phyloP scores from a whole-genome alignment of 164 flowering plant genomes.

The Houttuynia cordata region DNA sequence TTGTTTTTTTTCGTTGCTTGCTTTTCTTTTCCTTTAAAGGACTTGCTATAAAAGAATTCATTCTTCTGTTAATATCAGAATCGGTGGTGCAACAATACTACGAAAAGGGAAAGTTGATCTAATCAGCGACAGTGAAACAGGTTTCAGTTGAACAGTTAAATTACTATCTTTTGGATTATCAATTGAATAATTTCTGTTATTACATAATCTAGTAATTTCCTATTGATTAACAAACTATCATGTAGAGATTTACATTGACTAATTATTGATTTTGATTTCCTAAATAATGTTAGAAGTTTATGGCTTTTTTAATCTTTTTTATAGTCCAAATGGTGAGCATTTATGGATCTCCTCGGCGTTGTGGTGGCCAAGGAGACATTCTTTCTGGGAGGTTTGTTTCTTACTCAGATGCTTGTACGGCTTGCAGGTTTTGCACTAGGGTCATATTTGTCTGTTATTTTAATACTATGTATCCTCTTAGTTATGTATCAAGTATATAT shows the following conservation, averaged over 20 bases:
- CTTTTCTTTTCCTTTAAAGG: not conserved
- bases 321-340: slow-evolving; percentile 68
- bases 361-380: slow-evolving; percentile 99
- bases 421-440: not conserved
- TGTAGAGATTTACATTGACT: too few relatives aligned
- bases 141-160: slow-evolving; percentile 19
- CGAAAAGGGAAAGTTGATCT: slow-evolving; percentile 78
- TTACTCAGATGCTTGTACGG: not conserved
- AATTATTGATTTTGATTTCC: too few relatives aligned
- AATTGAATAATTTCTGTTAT: not conserved
- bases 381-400: slow-evolving; percentile 81
- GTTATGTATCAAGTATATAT: too few relatives aligned
- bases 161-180: not conserved
- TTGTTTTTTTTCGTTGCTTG: not conserved
- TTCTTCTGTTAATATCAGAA: slow-evolving; percentile 26
- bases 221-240: too few relatives aligned
- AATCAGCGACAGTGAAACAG: slow-evolving; percentile 77
- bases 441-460: not conserved
- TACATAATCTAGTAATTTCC: not conserved
- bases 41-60: not conserved
- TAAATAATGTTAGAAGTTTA: not conserved
- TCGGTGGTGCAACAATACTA: slow-evolving; percentile 83
- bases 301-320: slow-evolving; percentile 3
- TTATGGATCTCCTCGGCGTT: slow-evolving; percentile 95
- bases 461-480: not conserved